Conservation (phyloP, 2,329 filamentous ascomycete genomes). For the Exophiala lecanii-corni region DNA sequence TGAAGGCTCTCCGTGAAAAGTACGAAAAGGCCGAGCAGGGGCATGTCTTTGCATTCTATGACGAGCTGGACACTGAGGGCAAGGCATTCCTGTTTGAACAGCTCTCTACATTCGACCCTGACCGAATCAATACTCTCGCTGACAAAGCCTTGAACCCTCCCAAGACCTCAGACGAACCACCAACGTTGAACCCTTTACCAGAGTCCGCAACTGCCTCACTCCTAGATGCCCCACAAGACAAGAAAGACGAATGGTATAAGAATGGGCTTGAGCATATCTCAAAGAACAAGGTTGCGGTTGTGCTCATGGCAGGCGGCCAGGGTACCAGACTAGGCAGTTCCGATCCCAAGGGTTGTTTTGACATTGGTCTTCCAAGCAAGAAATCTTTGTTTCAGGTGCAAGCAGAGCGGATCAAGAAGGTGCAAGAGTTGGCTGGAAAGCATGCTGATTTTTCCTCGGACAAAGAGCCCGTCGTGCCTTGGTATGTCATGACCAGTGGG, state of each 20-base stretch:
- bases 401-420: slow-evolving; percentile 83
- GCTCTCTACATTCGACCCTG: slow-evolving; percentile 74
- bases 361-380: slow-evolving; percentile 86
- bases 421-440: slow-evolving; percentile 74
- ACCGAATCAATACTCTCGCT: slow-evolving; percentile 81
- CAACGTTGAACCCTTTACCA: slow-evolving; percentile 78
- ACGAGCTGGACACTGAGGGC: slow-evolving; percentile 67
- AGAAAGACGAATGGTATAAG: slow-evolving; percentile 80
- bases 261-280: slow-evolving; percentile 62
- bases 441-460: slow-evolving; percentile 51
- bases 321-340: slow-evolving; percentile 92
- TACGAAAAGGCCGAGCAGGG: slow-evolving; percentile 72
- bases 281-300: slow-evolving; percentile 70
- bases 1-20: slow-evolving; percentile 64
- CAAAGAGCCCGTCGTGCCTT: slow-evolving; percentile 66
- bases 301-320: slow-evolving; percentile 96
- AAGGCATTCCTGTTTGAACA: slow-evolving; percentile 78
- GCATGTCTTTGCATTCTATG: slow-evolving; percentile 84
- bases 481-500: slow-evolving; percentile 99
- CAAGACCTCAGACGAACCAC: slow-evolving; percentile 46
- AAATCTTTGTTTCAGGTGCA: slow-evolving; percentile 98
- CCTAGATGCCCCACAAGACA: slow-evolving; percentile 74
- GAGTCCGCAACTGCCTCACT: slow-evolving; percentile 82
- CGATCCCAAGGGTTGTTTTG: slow-evolving; percentile 93
- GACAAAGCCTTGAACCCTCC: slow-evolving; percentile 76